Evolutionary conservation across 106 monocot species (phyloP).

Genomic region (Dendrobium nobile): DNA sequence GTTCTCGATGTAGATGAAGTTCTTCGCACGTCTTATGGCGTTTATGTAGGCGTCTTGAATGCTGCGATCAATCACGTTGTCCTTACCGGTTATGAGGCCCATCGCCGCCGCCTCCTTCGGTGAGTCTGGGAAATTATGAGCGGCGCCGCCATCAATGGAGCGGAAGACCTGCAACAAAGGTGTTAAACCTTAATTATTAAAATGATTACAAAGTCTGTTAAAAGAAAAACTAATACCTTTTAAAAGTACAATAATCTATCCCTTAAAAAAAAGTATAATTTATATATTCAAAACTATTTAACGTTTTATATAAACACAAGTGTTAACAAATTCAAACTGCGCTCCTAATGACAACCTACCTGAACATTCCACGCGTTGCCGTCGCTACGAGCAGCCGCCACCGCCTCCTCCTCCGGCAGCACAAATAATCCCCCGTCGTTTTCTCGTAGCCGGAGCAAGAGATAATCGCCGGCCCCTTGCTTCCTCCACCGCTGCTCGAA

Average conservation of each 20-base stretch:
- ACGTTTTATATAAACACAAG: too few relatives aligned
- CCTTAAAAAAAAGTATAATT: too few relatives aligned
- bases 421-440: background rate
- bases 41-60: slow-evolving; percentile 66
- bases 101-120: slow-evolving; percentile 33
- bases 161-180: slow-evolving; percentile 45
- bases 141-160: slow-evolving; percentile 63
- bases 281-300: too few relatives aligned
- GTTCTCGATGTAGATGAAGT: slow-evolving; percentile 69
- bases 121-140: slow-evolving; percentile 30
- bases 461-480: slow-evolving; percentile 15
- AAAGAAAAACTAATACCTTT: too few relatives aligned
- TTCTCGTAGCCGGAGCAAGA: slow-evolving; percentile 20
- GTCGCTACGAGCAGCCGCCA: background rate
- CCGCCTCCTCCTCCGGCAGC: background rate
- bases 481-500: slow-evolving; percentile 52
- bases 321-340: too few relatives aligned
- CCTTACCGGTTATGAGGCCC: slow-evolving; percentile 59
- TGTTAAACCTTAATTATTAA: background rate
- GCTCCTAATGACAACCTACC: background rate
- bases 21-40: slow-evolving; percentile 45
- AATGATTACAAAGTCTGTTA: too few relatives aligned
- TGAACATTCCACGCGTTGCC: background rate
- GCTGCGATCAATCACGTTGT: slow-evolving; percentile 49
- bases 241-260: too few relatives aligned